Conservation (phyloP, 805 yeast genomes). For the Naumovozyma castellii region DNA sequence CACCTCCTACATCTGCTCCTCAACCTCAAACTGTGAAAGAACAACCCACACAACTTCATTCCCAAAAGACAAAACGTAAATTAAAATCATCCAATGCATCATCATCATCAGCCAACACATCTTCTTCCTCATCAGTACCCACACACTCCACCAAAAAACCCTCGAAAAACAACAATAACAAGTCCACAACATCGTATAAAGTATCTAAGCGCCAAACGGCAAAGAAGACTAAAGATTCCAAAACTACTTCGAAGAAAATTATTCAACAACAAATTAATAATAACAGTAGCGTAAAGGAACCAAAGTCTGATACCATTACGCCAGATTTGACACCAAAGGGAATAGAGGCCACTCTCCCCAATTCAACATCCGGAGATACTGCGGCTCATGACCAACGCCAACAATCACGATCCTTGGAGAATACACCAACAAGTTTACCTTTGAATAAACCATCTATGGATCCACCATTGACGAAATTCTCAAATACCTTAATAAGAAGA, state of each 20-base stretch:
- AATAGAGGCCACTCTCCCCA: too few relatives aligned
- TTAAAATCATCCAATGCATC: neutral
- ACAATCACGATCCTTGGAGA: neutral
- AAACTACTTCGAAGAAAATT: neutral
- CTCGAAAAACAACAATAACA: neutral
- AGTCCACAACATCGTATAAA: too few relatives aligned
- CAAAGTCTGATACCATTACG: too few relatives aligned
- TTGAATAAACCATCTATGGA: neutral
- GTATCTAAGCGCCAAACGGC: neutral
- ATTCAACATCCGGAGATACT: too few relatives aligned
- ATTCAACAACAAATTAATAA: neutral
- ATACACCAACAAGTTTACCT: neutral
- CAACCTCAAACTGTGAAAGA: neutral
- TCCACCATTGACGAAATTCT: conserved; percentile 3
- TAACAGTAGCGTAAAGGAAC: too few relatives aligned
- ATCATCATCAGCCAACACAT: neutral
- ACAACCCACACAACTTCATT: neutral
- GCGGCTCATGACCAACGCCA: too few relatives aligned
- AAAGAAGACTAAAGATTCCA: neutral
- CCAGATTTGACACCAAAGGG: too few relatives aligned
- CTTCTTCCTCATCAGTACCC: neutral
- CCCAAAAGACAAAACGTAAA: neutral
- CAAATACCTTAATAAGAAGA: conserved; percentile 3
- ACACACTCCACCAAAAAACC: neutral
- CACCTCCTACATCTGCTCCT: neutral